These are phyloP conservation scores for Houttuynia cordata DNA, from an alignment of 164 flowering plant genomes.

Conservation along the genomic window DNA sequence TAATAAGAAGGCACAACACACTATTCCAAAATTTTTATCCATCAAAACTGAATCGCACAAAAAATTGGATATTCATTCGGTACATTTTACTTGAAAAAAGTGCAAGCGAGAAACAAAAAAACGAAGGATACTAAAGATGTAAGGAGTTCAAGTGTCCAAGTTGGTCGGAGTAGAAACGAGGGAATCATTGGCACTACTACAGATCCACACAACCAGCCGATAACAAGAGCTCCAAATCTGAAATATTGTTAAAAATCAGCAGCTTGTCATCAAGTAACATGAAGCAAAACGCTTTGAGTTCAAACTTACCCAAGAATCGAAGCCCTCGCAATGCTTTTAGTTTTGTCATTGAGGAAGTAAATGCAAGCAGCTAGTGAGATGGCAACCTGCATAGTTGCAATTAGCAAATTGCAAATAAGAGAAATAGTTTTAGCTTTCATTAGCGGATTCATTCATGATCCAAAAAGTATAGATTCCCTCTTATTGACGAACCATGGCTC, in stretches of 20 bases:
- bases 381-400: too few species aligned
- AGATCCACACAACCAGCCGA: conserved; percentile 85
- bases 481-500: too few species aligned
- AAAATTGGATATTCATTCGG: conserved; percentile 25
- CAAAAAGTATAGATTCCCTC: too few species aligned
- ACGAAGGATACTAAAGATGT: conserved; percentile 67
- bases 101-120: conserved; percentile 68
- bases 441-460: too few species aligned
- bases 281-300: not conserved
- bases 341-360: too few species aligned
- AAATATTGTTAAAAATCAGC: not conserved
- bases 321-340: too few species aligned
- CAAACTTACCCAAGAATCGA: conserved; percentile 71
- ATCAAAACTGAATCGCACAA: not conserved
- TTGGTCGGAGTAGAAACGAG: conserved; percentile 43
- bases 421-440: too few species aligned
- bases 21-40: too few species aligned
- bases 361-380: too few species aligned
- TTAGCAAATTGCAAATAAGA: too few species aligned
- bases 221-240: conserved; percentile 75
- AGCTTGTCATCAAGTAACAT: not conserved
- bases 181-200: conserved; percentile 56
- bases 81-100: conserved; percentile 62
- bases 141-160: conserved; percentile 86
- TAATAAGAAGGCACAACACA: not conserved